Percentiles rank a stretch among this genome's conserved stretches.
These are phyloP conservation scores for Penicillium ucsense DNA, from an alignment of 495 filamentous ascomycete genomes.

Conservation along the genomic window DNA sequence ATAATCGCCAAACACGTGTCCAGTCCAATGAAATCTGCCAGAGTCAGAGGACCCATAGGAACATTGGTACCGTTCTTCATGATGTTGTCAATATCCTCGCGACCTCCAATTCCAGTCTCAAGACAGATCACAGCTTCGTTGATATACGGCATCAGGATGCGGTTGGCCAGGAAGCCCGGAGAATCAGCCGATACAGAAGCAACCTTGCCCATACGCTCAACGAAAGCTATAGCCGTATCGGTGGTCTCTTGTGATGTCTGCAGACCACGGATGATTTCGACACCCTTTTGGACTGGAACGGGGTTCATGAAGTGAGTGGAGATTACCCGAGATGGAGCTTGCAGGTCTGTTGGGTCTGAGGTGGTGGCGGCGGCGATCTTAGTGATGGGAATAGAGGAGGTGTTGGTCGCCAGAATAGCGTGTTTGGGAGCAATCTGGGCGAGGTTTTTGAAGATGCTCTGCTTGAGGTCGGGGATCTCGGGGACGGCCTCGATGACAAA, in stretches of 20 bases:
- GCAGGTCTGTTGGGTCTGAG: conserved; percentile 63
- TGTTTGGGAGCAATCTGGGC: conserved; percentile 78
- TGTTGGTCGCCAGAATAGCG: conserved; percentile 93
- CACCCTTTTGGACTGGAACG: conserved; percentile 91
- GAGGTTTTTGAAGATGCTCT: conserved; percentile 74
- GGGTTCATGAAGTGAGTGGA: conserved; percentile 99
- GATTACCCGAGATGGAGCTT: conserved; percentile 78
- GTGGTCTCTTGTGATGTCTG: conserved; percentile 80
- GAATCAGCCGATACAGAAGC: conserved; percentile 77
- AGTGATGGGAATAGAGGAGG: conserved; percentile 93
- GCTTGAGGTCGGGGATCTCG: conserved; percentile 82
- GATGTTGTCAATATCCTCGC: conserved; percentile 88
- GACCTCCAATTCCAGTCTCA: conserved; percentile 79
- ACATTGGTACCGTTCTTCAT: conserved; percentile 99
- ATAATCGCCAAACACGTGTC: conserved; percentile 97
- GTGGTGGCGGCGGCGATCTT: conserved; percentile 84
- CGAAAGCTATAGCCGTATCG: conserved; percentile 75
- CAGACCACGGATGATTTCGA: conserved; percentile 90
- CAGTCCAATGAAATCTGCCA: conserved; percentile 96
- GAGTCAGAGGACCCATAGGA: conserved; percentile 88
- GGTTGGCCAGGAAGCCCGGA: conserved; percentile 91
- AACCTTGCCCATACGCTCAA: conserved; percentile 88
- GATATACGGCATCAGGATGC: conserved; percentile 98
- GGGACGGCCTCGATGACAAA: conserved; percentile 98
- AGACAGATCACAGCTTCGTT: conserved; percentile 97